Conservation (phyloP, 179 eudicot genomes). For the Patellifolia procumbens region DNA sequence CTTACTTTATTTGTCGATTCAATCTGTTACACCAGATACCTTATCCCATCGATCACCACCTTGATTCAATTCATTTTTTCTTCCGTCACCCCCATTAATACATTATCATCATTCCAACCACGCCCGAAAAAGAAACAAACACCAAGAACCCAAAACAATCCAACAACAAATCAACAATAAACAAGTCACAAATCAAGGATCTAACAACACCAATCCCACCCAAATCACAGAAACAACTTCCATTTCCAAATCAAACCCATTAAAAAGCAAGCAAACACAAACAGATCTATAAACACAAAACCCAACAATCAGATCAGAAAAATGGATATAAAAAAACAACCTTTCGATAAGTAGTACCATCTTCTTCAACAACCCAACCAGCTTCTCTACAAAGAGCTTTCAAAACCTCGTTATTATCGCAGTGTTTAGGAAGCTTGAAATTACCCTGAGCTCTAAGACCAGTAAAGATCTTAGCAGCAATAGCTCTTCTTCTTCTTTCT, state of each 20-base stretch:
- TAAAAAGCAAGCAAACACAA: not conserved
- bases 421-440: conserved; percentile 40
- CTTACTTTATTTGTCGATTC: too few species aligned
- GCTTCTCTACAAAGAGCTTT: conserved; percentile 41
- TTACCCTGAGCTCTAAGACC: conserved; percentile 41
- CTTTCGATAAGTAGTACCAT: conserved; percentile 43
- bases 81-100: too few species aligned
- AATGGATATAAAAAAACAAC: not conserved
- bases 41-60: too few species aligned
- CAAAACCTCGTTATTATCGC: conserved; percentile 40
- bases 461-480: conserved; percentile 40
- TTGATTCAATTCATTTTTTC: too few species aligned
- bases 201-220: not conserved
- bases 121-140: not conserved
- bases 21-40: too few species aligned
- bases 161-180: not conserved
- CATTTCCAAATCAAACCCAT: not conserved
- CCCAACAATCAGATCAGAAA: not conserved
- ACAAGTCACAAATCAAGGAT: not conserved
- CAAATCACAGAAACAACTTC: not conserved
- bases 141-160: too few species aligned
- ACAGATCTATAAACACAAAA: conserved; percentile 12
- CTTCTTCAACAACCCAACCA: conserved; percentile 42
- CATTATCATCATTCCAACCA: too few species aligned
- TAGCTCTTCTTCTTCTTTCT: conserved; percentile 36